These are phyloP conservation scores for Linnemannia exigua DNA, from an alignment of 192 early-diverging fungal genomes.

Conservation along the genomic window DNA sequence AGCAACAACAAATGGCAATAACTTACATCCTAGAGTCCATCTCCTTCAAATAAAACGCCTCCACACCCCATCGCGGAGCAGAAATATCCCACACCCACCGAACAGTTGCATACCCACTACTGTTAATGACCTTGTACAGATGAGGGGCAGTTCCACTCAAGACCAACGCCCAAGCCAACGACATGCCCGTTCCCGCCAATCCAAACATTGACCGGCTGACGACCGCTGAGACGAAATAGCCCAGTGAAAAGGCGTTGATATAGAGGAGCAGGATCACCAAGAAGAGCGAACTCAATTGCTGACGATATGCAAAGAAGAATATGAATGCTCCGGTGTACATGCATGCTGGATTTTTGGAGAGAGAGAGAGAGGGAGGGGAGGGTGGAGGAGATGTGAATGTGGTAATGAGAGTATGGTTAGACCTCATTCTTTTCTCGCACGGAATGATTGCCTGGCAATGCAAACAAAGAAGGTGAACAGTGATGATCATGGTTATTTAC, in stretches of 20 bases:
- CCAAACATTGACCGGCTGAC: constrained; percentile 59
- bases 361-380: neutral
- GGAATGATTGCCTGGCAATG: neutral
- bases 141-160: constrained; percentile 66
- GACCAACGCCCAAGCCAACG: constrained; percentile 69
- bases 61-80: constrained; percentile 73
- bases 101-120: constrained; percentile 38
- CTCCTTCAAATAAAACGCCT: constrained; percentile 71
- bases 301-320: constrained; percentile 64
- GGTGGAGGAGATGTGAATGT: neutral
- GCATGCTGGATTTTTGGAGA: constrained; percentile 17
- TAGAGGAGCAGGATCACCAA: constrained; percentile 63
- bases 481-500: constrained; percentile 6
- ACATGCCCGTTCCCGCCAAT: constrained; percentile 70
- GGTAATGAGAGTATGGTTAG: neutral
- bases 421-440: neutral
- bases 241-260: constrained; percentile 67
- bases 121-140: constrained; percentile 54
- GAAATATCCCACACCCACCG: constrained; percentile 66
- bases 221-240: constrained; percentile 67
- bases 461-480: neutral
- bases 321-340: constrained; percentile 71
- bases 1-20: neutral
- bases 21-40: constrained; percentile 48
- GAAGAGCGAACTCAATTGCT: constrained; percentile 38